These are phyloP conservation scores for Lippia alba DNA, from an alignment of 305 asterid species.

Conservation along the genomic window DNA sequence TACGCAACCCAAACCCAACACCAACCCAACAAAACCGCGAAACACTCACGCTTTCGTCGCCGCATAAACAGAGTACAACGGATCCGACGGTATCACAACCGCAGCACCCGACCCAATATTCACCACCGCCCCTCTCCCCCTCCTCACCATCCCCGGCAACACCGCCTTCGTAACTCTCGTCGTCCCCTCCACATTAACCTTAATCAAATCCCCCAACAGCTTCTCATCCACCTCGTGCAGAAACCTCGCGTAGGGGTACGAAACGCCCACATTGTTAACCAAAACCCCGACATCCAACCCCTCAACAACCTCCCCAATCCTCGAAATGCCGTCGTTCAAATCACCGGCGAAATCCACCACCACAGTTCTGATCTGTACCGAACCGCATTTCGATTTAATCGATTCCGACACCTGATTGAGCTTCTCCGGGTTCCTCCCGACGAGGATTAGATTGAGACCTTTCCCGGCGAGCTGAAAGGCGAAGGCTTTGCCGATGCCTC, in stretches of 20 bases:
- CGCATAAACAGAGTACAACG: slow-evolving; percentile 90
- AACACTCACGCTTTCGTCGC: slow-evolving; percentile 75
- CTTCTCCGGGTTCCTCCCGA: slow-evolving; percentile 84
- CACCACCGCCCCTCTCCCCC: slow-evolving; percentile 85
- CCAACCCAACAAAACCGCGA: background rate
- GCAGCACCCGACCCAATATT: slow-evolving; percentile 96
- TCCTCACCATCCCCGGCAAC: slow-evolving; percentile 80
- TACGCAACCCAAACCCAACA: background rate
- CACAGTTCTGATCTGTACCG: slow-evolving; percentile 74
- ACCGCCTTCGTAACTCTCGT: slow-evolving; percentile 85
- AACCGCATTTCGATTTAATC: slow-evolving; percentile 60
- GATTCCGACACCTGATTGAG: slow-evolving; percentile 67
- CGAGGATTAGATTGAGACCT: slow-evolving; percentile 76
- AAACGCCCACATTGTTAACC: slow-evolving; percentile 81
- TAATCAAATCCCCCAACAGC: slow-evolving; percentile 66
- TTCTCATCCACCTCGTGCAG: slow-evolving; percentile 91
- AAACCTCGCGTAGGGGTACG: slow-evolving; percentile 88
- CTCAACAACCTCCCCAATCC: slow-evolving; percentile 67
- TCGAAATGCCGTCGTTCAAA: slow-evolving; percentile 66
- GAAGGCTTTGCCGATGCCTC: slow-evolving; percentile 95
- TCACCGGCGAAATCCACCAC: slow-evolving; percentile 93
- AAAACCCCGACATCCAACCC: slow-evolving; percentile 82
- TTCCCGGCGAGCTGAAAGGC: slow-evolving; percentile 78
- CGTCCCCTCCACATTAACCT: slow-evolving; percentile 85
- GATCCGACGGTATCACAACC: slow-evolving; percentile 80